Base-by-base conservation (phyloP, 352 stramenopile species). In the Phytophthora megakarya region DNA sequence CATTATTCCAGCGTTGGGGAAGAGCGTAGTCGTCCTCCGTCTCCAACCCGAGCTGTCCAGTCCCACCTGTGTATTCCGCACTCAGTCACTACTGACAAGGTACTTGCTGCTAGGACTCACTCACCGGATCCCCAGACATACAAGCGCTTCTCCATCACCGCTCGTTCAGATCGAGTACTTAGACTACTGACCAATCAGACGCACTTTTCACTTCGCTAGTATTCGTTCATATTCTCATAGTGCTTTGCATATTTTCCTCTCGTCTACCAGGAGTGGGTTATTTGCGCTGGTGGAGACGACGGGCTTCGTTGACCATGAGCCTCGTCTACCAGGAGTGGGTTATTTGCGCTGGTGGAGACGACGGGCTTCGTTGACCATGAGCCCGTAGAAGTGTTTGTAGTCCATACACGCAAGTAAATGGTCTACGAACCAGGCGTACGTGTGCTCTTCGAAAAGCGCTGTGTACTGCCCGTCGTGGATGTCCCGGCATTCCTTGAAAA, bases 361-460 rank as follows among this genome's bases (percentile, higher is more conserved):
- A 33, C 82, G 76, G 13, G 83, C 79, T 54, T 93, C 81, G 68
- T 93, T 93, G 44, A 89, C 63, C 76, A 91, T 92, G 59, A 93
- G 80, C 0, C 79, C 78, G 67, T 89, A 89, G 48, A 93, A 92
- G 37, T 89, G 72, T 46, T 91, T 87, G 67, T 89, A 93, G 57
- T 92, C 81, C 81, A 93, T 90, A 51, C 80, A 92, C 25, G 83
- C 81, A 19, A 92, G 63, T 52, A 92, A 65, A 58, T 86, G 82
- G 30, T 93, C 79, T 46, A 93, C 82, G 40, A 93, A 92, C 84
- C 84, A 93, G 19, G 66, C 72, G 61, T 90, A 84, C 39, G 80
- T 66, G 67, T 85, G 79, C 64, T 90, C 77, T 12, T 90, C 77
- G 49, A 90, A 92, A 46, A 89, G 71, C 43, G 78, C 80, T 28